phyloP scores from a whole-genome alignment of 495 filamentous ascomycete species.

The Friedmanniomyces endolithicus region DNA sequence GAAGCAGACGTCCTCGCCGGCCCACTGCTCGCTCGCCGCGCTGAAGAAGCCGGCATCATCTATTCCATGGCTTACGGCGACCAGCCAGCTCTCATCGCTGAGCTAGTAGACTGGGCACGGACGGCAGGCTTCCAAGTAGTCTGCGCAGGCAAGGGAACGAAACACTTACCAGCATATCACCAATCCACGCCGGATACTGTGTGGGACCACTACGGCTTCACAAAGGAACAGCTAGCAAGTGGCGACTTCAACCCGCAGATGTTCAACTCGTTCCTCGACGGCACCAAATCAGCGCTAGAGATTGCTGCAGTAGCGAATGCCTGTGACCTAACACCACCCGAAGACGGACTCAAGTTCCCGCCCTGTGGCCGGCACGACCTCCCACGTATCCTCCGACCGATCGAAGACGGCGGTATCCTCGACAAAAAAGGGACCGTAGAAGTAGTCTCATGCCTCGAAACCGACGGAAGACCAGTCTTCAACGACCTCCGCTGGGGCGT shows the following conservation, averaged over 20 bases:
- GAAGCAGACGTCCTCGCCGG: slow-evolving; percentile 23
- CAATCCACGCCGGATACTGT: slow-evolving; percentile 22
- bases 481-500: slow-evolving; percentile 22
- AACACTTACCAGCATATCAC: slow-evolving; percentile 22
- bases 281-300: slow-evolving; percentile 22
- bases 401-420: slow-evolving; percentile 17
- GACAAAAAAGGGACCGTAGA: slow-evolving; percentile 23
- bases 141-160: slow-evolving; percentile 22
- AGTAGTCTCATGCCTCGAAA: slow-evolving; percentile 20
- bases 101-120: slow-evolving; percentile 22
- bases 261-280: slow-evolving; percentile 25
- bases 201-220: slow-evolving; percentile 23
- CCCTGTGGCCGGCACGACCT: slow-evolving; percentile 20
- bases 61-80: slow-evolving; percentile 26
- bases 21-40: slow-evolving; percentile 18
- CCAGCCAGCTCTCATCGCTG: slow-evolving; percentile 21
- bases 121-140: slow-evolving; percentile 23
- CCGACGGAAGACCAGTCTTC: slow-evolving; percentile 16
- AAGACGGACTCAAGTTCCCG: slow-evolving; percentile 19
- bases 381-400: slow-evolving; percentile 13
- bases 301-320: slow-evolving; percentile 22
- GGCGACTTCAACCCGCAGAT: slow-evolving; percentile 23
- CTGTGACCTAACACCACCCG: slow-evolving; percentile 18
- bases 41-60: slow-evolving; percentile 21
- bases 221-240: slow-evolving; percentile 18